Percentiles rank a stretch among this genome's conserved stretches.
phyloP scores from a whole-genome alignment of 805 yeast genomes.

The Metschnikowia peoriensis region DNA sequence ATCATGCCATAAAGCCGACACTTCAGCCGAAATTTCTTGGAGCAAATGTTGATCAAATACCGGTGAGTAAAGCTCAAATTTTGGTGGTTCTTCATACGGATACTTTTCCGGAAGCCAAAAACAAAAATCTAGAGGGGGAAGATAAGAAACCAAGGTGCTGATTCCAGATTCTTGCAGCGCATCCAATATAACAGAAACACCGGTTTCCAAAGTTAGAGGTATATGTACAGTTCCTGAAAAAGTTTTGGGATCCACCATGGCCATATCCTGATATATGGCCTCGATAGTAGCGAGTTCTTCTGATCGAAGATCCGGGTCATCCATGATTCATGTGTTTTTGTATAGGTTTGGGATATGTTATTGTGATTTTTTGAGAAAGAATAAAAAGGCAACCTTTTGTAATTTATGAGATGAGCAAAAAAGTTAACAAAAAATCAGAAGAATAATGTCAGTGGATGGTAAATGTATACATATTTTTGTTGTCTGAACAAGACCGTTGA shows the following conservation, averaged over 20 bases:
- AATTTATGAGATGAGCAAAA: no score
- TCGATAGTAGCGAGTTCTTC: constrained; percentile 43
- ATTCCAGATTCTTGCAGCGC: not conserved
- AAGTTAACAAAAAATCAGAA: no score
- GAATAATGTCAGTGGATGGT: no score
- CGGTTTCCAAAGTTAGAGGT: constrained; percentile 23
- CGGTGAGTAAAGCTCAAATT: constrained; percentile 22
- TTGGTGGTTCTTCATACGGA: constrained; percentile 31
- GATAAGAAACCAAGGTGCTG: constrained; percentile 16
- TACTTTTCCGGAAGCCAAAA: constrained; percentile 34
- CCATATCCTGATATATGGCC: constrained; percentile 42
- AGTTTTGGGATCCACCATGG: constrained; percentile 7
- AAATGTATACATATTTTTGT: no score
- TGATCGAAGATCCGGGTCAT: constrained; percentile 17
- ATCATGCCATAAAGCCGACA: constrained; percentile 34
- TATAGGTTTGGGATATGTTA: not conserved
- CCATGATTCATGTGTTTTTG: not conserved
- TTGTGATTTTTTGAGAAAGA: not conserved
- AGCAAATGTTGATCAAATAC: constrained; percentile 28
- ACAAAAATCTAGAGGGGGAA: constrained; percentile 30
- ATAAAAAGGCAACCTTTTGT: not conserved
- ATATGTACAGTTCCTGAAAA: constrained; percentile 27
- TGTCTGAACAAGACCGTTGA: no score
- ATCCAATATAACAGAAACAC: constrained; percentile 13
- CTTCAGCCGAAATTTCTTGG: constrained; percentile 12